phyloP scores from a whole-genome alignment of 148 eudicot species.

The Mesembryanthemum crystallinum region DNA sequence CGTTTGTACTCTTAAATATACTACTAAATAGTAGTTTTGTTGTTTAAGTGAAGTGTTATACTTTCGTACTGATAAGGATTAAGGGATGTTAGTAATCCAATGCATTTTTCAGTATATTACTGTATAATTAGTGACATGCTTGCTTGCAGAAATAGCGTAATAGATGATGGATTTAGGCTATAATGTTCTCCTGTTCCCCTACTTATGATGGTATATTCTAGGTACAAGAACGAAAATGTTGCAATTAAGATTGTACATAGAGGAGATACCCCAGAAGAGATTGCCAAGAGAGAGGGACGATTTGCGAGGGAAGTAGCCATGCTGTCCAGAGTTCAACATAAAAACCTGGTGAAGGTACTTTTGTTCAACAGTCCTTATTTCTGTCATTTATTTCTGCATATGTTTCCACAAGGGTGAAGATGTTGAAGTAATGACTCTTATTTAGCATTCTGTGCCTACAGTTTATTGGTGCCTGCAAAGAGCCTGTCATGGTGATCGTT shows the following conservation, averaged over 20 bases:
- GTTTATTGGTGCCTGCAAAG: slow-evolving; percentile 54
- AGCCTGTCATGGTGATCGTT: slow-evolving; percentile 49
- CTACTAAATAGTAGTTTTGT: background rate
- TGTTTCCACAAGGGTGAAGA: background rate
- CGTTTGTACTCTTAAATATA: too few species aligned
- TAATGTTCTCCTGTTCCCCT: background rate
- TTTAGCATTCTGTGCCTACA: slow-evolving; percentile 30
- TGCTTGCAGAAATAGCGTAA: background rate
- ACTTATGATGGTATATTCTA: slow-evolving; percentile 25
- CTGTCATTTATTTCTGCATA: background rate
- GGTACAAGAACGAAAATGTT: slow-evolving; percentile 84
- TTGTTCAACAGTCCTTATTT: slow-evolving; percentile 2
- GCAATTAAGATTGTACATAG: slow-evolving; percentile 81
- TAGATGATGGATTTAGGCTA: background rate
- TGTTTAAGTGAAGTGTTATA: background rate
- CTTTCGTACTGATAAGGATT: too few species aligned
- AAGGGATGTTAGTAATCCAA: too few species aligned
- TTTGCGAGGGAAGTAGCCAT: slow-evolving; percentile 92
- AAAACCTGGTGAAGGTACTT: slow-evolving; percentile 80
- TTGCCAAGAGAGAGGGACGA: slow-evolving; percentile 65
- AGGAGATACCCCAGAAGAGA: slow-evolving; percentile 85
- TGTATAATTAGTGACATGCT: background rate
- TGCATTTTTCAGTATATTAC: background rate
- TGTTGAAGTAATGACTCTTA: slow-evolving; percentile 17
- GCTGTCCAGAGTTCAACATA: slow-evolving; percentile 90